A percentile compares a stretch with the other conserved stretches of the same genome.
Conservation (phyloP, 2,329 filamentous ascomycete species). For the Aureobasidium sp. region DNA sequence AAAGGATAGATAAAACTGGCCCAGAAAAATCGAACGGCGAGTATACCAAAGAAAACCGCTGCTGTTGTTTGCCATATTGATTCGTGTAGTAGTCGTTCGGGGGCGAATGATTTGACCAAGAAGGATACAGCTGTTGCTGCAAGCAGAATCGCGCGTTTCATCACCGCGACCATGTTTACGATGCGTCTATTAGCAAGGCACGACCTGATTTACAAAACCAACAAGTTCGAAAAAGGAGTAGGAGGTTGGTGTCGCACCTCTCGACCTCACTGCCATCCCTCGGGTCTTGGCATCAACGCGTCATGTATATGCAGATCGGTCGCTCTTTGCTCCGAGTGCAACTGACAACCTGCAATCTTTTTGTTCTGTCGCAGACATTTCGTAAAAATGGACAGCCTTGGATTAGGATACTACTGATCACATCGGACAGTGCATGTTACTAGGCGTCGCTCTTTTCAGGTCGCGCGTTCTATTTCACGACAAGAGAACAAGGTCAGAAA, state of each 20-base stretch:
- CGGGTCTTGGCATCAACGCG: neutral
- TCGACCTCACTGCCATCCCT: neutral
- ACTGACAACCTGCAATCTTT: neutral
- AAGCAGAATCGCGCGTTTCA: conserved; percentile 4
- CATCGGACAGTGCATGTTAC: too few species aligned
- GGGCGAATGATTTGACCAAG: neutral
- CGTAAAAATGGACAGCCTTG: neutral
- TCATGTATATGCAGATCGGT: conserved; percentile 1
- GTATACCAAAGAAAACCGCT: neutral
- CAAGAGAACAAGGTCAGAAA: neutral
- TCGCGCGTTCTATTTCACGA: too few species aligned
- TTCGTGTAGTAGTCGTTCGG: neutral
- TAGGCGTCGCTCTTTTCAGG: too few species aligned
- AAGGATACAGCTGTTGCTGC: neutral
- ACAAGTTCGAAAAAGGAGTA: neutral
- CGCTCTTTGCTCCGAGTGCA: neutral
- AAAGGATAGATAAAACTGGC: conserved; percentile 28
- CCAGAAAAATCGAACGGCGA: neutral
- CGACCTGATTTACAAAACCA: neutral
- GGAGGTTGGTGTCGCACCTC: neutral
- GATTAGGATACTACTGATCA: too few species aligned
- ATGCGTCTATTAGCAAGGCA: neutral
- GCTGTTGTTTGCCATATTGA: conserved; percentile 3
- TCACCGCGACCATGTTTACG: neutral
- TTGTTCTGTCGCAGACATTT: neutral